Evolutionary conservation across 495 filamentous ascomycete species (phyloP), one percentile per base, ranked within the genome.

Genomic region (Pyrenula aspistea): DNA sequence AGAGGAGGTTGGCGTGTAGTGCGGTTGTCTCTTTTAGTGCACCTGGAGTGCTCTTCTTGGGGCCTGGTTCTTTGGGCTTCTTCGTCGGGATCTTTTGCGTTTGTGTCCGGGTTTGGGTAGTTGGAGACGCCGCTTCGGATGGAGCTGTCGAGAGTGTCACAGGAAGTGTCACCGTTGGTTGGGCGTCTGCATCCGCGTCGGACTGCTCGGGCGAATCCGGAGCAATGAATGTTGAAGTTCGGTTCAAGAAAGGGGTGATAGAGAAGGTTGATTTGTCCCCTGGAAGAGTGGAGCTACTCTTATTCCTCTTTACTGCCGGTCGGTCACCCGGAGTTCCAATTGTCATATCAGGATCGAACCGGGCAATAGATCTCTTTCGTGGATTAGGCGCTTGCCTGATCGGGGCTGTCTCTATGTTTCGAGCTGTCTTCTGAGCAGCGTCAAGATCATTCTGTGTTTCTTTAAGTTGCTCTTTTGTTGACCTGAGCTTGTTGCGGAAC

Each of bases 181-280:
- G 11, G 31, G 31, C 31, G 15, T 4, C 4, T 4, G 24, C 54
- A 12, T 71, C 67, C 49, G 63, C 62, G 15, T 68, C 68, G 22
- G 69, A 68, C 54, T 65, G 71, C 23, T 54, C 59, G 10, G 75
- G 66, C 50, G 73, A 73, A 42, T 77, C 76, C 47, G 70, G 68
- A 10, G 71, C 67, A n/a, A 75, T 70, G 31, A 42, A 42, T 61
- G 74, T 84, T 49, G 78, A 73, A 4, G 85, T 88, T 54, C 87
- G 84, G 71, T 92, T 94, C 24, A 96, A 71, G 68, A 91, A 94
- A 0, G 91, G 91, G 1, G 91, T 96, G 59, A 96, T 91, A 11
- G 89, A 93, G 65, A 96, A 96, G 20, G 77, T 82, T 0, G 90
- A 95, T 67, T 95, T 95, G 60, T 94, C 89, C 22, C 87, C 89